These are phyloP conservation scores for Bolboschoenus planiculmis DNA, from an alignment of 176 grass and related monocot genomes.

Conservation along the genomic window DNA sequence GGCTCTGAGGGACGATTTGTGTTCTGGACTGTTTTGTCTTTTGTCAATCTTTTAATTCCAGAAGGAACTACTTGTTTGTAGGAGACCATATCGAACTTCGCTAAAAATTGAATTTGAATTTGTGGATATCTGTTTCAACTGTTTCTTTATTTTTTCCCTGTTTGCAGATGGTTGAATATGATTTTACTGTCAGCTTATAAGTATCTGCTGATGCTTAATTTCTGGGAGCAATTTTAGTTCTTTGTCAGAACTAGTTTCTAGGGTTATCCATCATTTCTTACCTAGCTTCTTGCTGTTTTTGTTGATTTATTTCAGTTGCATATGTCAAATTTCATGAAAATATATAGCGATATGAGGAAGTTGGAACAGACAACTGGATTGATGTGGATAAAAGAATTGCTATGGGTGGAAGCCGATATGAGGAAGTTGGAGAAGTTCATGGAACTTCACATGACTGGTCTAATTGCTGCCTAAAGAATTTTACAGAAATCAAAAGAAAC, in stretches of 20 bases:
- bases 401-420: background rate
- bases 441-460: background rate
- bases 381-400: too few species aligned
- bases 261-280: background rate
- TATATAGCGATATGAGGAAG: background rate
- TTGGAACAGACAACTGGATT: too few species aligned
- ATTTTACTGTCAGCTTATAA: background rate
- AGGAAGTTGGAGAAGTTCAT: background rate
- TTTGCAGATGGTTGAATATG: background rate
- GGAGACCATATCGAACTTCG: background rate
- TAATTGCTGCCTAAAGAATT: background rate
- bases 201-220: background rate
- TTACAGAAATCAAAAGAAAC: background rate
- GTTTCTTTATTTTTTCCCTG: background rate
- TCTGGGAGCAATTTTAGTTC: background rate
- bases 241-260: conserved; percentile 3
- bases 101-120: background rate
- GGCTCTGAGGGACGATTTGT: background rate
- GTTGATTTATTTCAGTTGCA: background rate
- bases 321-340: background rate
- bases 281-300: too few species aligned
- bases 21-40: background rate
- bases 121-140: conserved; percentile 1
- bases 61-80: conserved; percentile 4
- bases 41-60: background rate